A percentile compares a stretch with the other conserved stretches of the same genome.
These are phyloP conservation scores for Phytopythium delawarense DNA, from an alignment of 352 stramenopile genomes.

Conservation along the genomic window DNA sequence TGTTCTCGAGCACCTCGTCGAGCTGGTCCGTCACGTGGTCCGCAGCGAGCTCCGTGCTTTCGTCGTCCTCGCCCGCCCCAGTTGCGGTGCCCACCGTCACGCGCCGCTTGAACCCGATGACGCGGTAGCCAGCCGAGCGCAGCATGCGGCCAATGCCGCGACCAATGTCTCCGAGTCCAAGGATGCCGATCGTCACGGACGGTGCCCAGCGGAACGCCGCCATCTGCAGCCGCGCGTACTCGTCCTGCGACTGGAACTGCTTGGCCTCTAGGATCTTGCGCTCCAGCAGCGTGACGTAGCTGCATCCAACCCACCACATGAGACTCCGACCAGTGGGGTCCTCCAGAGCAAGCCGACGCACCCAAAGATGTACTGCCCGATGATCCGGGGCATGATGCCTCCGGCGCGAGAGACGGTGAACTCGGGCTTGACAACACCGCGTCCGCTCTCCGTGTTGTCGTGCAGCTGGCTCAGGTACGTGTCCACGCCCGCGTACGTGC, in stretches of 20 bases:
- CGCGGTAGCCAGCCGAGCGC: slow-evolving; percentile 37
- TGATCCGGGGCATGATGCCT: slow-evolving; percentile 35
- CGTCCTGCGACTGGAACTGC: slow-evolving; percentile 21
- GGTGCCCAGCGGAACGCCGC: slow-evolving; percentile 23
- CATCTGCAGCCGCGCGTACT: slow-evolving; percentile 28
- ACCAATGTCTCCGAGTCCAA: slow-evolving; percentile 48
- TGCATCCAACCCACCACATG: neutral
- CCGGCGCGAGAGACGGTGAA: slow-evolving; percentile 34
- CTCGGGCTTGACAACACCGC: slow-evolving; percentile 7
- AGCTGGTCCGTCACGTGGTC: slow-evolving; percentile 43
- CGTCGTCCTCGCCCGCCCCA: slow-evolving; percentile 5
- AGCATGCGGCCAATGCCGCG: slow-evolving; percentile 45
- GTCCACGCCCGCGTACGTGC: slow-evolving; percentile 37
- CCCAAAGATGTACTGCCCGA: slow-evolving; percentile 41
- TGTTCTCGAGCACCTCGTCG: slow-evolving; percentile 36
- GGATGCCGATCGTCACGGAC: slow-evolving; percentile 40
- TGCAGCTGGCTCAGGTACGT: slow-evolving; percentile 18
- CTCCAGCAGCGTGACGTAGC: slow-evolving; percentile 28
- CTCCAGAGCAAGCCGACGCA: neutral
- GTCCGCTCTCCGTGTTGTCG: neutral
- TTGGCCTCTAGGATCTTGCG: slow-evolving; percentile 29
- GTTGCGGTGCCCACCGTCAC: slow-evolving; percentile 8
- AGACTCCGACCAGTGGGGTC: neutral
- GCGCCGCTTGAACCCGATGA: slow-evolving; percentile 53
- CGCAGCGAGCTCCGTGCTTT: slow-evolving; percentile 10